Base-by-base conservation (phyloP, 441 rosid genomes). In the Eutrema salsugineum region DNA sequence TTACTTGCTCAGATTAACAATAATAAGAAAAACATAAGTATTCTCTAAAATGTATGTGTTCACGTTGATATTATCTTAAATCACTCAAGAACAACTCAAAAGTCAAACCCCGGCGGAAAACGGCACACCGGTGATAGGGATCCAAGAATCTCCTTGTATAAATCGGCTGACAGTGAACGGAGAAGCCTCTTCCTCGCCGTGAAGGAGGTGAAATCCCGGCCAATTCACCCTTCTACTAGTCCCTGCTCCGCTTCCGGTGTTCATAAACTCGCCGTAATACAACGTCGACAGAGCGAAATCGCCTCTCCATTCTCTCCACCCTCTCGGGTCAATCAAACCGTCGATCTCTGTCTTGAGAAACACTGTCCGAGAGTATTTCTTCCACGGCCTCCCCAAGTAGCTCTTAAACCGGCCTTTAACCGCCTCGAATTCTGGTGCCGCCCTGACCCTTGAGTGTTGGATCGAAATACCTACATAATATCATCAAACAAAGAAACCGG, bases 351-450 rank as follows among this genome's bases (percentile, higher is more conserved):
- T 84, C 60, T 85, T 73, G 61, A 83, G 50, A 43, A 88, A 63
- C 28, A 86, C 85, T 0, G 93, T 84, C 57, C 91, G 83, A 1
- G 91, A 86, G 35, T 88, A 87, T 60, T 66, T 78, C 63, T 65
- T 87, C 93, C 96, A 92, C 0, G 96, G 91, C 76, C 93, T 63
- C 0, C 97, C 94, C 19, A 88, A 39, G 58, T 79, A 90, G 47
- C 70, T 86, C 65, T 17, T 73, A 36, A 81, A 81, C 15, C 62
- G 67, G 20, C 61, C 63, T 49, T 79, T 82, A 2, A 74, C 87
- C 0, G 69, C 30, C 0, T 24, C 39, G 0, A 93, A 63, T 20
- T 86, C 93, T 0, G 80, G 72, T 0, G 90, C 59, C 0, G 94
- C 77, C 63, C 80, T 58, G 3, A 90, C 75, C 1, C 93, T 66